Percentiles rank a stretch among this genome's conserved stretches.
Evolutionary conservation across 2,329 filamentous ascomycete species (phyloP).

Genomic region (Cytospora paraplurivora): DNA sequence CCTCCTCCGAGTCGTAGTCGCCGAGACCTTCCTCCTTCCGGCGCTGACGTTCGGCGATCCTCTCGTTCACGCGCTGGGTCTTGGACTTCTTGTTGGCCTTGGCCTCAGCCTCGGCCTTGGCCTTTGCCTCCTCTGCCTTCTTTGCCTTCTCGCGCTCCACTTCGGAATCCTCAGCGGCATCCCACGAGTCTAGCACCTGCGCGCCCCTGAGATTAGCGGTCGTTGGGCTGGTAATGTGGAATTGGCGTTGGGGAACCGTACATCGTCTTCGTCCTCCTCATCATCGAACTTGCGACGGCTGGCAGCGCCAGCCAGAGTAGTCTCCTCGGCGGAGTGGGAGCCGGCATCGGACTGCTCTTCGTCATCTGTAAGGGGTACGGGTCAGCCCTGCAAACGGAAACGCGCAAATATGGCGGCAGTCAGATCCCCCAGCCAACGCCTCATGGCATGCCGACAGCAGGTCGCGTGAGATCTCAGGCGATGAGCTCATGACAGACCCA

Average conservation of each 20-base stretch:
- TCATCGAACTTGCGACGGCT: conserved; percentile 78
- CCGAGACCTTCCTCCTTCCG: conserved; percentile 47
- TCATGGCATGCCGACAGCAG: not conserved
- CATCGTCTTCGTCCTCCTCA: conserved; percentile 83
- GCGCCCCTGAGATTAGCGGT: conserved; percentile 18
- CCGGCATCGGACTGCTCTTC: conserved; percentile 41
- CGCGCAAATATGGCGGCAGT: conserved; percentile 31
- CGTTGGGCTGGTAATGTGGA: conserved; percentile 20
- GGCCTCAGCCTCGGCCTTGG: conserved; percentile 84
- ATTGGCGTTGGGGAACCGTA: conserved; percentile 44
- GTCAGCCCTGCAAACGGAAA: conserved; percentile 26
- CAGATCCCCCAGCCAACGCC: not conserved
- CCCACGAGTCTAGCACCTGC: conserved; percentile 94
- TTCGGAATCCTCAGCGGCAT: conserved; percentile 94
- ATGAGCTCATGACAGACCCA: not conserved
- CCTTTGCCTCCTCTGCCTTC: conserved; percentile 83
- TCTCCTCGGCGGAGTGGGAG: conserved; percentile 40
- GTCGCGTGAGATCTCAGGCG: not conserved
- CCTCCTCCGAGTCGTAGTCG: conserved; percentile 64
- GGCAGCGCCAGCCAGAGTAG: conserved; percentile 41
- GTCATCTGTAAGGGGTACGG: conserved; percentile 34
- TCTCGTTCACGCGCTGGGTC: conserved; percentile 81
- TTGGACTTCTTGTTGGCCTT: conserved; percentile 91
- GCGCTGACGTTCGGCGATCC: conserved; percentile 62
- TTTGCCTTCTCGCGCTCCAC: conserved; percentile 93